These are phyloP conservation scores for Adansonia grandidieri DNA, from an alignment of 441 rosid species.

Conservation along the genomic window DNA sequence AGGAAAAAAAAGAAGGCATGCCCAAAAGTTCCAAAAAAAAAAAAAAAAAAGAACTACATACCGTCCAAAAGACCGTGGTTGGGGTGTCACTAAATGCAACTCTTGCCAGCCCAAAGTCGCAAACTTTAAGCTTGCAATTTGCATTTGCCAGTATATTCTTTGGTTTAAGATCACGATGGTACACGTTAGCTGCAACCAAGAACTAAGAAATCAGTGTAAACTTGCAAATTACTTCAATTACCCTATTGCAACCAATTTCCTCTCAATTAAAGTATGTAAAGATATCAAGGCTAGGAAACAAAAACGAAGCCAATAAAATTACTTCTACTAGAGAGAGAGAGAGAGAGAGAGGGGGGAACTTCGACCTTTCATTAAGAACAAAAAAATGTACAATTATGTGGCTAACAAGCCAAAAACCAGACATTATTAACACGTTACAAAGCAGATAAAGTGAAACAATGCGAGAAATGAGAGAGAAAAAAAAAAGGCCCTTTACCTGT, in stretches of 20 bases:
- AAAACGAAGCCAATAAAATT: background rate
- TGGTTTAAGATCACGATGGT: slow-evolving; percentile 98
- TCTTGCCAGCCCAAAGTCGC: slow-evolving; percentile 97
- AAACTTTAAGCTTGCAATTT: slow-evolving; percentile 95
- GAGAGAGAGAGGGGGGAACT: background rate
- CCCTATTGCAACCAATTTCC: background rate
- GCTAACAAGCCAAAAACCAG: background rate
- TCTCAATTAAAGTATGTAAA: background rate
- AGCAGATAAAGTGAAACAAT: background rate
- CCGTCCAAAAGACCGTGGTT: slow-evolving; percentile 94
- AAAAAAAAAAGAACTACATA: slow-evolving; percentile 33
- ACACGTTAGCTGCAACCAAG: slow-evolving; percentile 79
- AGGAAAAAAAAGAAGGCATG: background rate
- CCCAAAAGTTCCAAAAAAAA: background rate
- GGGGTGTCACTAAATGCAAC: slow-evolving; percentile 94
- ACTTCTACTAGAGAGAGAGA: background rate
- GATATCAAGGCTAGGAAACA: background rate
- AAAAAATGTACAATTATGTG: background rate
- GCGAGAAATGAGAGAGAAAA: background rate
- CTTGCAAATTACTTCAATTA: slow-evolving; percentile 6
- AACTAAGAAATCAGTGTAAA: slow-evolving; percentile 34
- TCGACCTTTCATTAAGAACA: background rate
- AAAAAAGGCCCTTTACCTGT: slow-evolving; percentile 48
- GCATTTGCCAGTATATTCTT: slow-evolving; percentile 98
- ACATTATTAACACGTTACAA: background rate